A percentile compares a stretch with the other conserved stretches of the same genome.
Evolutionary conservation across 495 filamentous ascomycete species (phyloP).

Genomic region (Aspergillus bridgeri): DNA sequence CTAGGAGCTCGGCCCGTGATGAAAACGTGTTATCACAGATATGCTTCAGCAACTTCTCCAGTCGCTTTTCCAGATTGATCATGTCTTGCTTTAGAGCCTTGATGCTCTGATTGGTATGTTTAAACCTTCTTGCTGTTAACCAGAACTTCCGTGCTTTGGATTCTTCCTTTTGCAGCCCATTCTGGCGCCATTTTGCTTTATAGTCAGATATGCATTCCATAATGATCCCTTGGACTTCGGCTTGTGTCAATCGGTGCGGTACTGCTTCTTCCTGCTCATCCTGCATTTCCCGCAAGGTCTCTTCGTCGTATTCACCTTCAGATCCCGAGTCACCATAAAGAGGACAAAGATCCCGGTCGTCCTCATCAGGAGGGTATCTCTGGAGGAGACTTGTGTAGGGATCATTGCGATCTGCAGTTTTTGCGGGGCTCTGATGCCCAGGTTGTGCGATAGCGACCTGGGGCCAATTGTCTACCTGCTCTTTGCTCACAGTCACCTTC

Average conservation of each 20-base stretch:
- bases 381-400: slow-evolving; percentile 29
- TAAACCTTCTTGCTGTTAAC: slow-evolving; percentile 43
- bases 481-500: slow-evolving; percentile 22
- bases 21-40: slow-evolving; percentile 51
- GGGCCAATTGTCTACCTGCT: slow-evolving; percentile 22
- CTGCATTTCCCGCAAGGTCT: slow-evolving; percentile 62
- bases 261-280: slow-evolving; percentile 41
- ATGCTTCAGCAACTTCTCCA: slow-evolving; percentile 47
- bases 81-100: slow-evolving; percentile 21
- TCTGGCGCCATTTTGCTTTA: slow-evolving; percentile 54
- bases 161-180: slow-evolving; percentile 50
- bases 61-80: slow-evolving; percentile 40
- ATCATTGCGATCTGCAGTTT: slow-evolving; percentile 3
- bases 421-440: background rate
- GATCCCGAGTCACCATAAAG: slow-evolving; percentile 63
- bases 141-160: slow-evolving; percentile 59
- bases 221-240: slow-evolving; percentile 50
- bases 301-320: slow-evolving; percentile 50
- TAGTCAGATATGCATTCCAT: slow-evolving; percentile 50
- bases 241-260: slow-evolving; percentile 33
- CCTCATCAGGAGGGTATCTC: slow-evolving; percentile 41
- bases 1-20: slow-evolving; percentile 40
- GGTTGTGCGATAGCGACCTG: slow-evolving; percentile 6
- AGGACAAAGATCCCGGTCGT: slow-evolving; percentile 53
- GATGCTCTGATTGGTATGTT: slow-evolving; percentile 28